These are phyloP conservation scores for Chrysoporthe austroafricana DNA, from an alignment of 2,329 filamentous ascomycete genomes.

Conservation along the genomic window DNA sequence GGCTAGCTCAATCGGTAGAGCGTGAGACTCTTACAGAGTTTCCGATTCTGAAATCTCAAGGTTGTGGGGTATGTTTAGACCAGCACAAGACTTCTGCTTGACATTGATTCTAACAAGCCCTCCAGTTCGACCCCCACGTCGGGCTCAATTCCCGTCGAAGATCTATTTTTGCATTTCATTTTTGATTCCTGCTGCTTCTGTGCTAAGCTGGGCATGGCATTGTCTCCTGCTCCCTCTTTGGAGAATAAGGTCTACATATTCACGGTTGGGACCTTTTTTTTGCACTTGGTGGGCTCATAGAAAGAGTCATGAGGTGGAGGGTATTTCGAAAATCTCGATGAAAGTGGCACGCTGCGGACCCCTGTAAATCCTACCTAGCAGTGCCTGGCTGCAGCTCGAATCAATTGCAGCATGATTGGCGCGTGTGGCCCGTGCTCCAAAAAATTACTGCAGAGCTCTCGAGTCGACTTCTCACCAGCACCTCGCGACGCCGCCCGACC, in stretches of 20 bases:
- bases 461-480: slow-evolving; percentile 12
- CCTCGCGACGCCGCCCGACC: slow-evolving; percentile 18
- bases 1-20: slow-evolving; percentile 74
- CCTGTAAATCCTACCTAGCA: not conserved
- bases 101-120: slow-evolving; percentile 7
- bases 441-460: slow-evolving; percentile 26
- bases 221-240: not conserved
- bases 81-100: too few species aligned
- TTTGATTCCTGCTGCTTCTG: not conserved
- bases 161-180: slow-evolving; percentile 9
- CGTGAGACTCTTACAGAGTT: slow-evolving; percentile 65
- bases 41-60: slow-evolving; percentile 13
- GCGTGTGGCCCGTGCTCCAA: slow-evolving; percentile 25
- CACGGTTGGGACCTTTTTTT: too few species aligned
- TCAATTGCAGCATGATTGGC: slow-evolving; percentile 29
- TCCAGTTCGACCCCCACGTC: slow-evolving; percentile 34
- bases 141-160: slow-evolving; percentile 34
- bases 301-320: too few species aligned
- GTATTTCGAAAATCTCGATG: too few species aligned
- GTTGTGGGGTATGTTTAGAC: slow-evolving; percentile 7
- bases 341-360: not conserved
- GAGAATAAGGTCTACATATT: too few species aligned
- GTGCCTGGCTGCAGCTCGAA: not conserved
- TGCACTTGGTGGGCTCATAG: too few species aligned
- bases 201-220: not conserved